These are phyloP conservation scores for Trypanosoma cruzi DNA, from an alignment of 208 protist species.

Conservation along the genomic window DNA sequence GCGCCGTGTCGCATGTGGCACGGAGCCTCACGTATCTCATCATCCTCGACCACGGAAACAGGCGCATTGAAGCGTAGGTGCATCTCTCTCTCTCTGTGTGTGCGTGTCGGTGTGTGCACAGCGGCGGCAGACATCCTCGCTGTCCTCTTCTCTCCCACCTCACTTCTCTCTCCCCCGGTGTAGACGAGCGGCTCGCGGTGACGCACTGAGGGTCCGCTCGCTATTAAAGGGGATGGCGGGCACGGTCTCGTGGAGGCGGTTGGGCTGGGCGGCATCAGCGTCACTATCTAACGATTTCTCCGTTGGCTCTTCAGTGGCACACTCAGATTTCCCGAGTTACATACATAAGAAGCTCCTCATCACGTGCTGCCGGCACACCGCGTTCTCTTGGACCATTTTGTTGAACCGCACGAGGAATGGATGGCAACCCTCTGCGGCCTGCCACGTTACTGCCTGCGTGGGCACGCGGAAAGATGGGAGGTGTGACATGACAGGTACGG, in stretches of 20 bases:
- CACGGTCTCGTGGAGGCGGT: constrained; percentile 71
- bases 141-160: no score
- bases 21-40: constrained; percentile 1
- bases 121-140: no score
- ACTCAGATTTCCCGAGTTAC: constrained; percentile 58
- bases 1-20: background rate
- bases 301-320: constrained; percentile 48
- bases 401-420: constrained; percentile 20
- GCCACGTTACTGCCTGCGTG: constrained; percentile 19
- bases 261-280: constrained; percentile 57
- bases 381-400: constrained; percentile 23
- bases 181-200: constrained; percentile 11
- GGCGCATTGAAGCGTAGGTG: background rate
- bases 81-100: background rate
- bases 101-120: no score
- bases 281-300: constrained; percentile 76
- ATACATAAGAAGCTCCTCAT: constrained; percentile 57
- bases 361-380: constrained; percentile 3
- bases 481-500: background rate
- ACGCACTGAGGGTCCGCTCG: constrained; percentile 21
- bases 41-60: constrained; percentile 10
- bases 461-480: background rate
- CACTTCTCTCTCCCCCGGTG: no score
- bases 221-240: constrained; percentile 44
- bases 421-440: background rate